Conservation (phyloP, 306 rosid genomes). For the Macrotyloma uniflorum region DNA sequence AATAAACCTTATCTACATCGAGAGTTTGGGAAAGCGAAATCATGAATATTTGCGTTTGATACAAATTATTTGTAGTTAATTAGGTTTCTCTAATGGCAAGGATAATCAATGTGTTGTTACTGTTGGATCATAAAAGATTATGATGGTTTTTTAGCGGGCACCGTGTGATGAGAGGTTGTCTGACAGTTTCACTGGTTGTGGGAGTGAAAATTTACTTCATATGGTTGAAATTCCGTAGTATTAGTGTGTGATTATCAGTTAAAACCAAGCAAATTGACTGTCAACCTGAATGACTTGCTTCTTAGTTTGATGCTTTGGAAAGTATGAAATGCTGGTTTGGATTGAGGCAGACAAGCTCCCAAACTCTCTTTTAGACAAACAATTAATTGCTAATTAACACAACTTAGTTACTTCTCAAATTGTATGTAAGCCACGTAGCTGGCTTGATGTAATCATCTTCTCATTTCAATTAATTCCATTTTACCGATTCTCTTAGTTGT, state of each 20-base stretch:
- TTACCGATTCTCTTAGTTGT: too few species aligned
- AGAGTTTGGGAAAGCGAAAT: conserved; percentile 1
- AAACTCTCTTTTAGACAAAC: too few species aligned
- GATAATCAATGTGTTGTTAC: conserved; percentile 5
- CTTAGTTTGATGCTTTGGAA: neutral
- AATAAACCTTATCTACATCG: neutral
- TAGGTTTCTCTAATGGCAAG: conserved; percentile 11
- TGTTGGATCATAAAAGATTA: neutral
- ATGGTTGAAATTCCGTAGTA: neutral
- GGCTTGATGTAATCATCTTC: too few species aligned
- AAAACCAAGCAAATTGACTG: neutral
- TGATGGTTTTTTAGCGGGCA: conserved; percentile 4
- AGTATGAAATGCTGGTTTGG: too few species aligned
- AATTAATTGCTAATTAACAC: too few species aligned
- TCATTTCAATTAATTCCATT: too few species aligned
- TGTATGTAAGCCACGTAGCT: too few species aligned
- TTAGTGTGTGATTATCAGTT: neutral
- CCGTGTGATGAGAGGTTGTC: neutral
- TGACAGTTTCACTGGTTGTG: neutral
- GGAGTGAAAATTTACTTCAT: conserved; percentile 21
- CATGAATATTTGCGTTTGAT: conserved; percentile 10
- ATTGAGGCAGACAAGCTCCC: too few species aligned
- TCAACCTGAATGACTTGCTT: neutral
- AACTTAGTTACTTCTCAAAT: too few species aligned
- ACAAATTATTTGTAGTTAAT: neutral